Base-by-base conservation (phyloP, 73 alveolate genomes). In the Symbiodinium pilosum region DNA sequence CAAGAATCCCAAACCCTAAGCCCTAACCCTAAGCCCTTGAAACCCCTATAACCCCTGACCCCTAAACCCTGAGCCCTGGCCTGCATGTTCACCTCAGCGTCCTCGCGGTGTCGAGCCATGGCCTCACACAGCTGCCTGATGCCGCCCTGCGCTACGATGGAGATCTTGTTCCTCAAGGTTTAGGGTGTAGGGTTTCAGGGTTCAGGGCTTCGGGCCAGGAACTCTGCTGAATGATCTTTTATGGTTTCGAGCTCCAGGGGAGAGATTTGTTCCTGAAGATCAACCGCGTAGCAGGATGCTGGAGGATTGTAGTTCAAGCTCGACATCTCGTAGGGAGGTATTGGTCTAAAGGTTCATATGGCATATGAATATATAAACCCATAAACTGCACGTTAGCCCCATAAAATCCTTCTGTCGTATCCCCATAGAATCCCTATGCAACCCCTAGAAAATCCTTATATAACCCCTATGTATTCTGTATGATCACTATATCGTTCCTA, bases 61-160 rank as follows among this genome's bases (percentile, higher is more conserved):
- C 73, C 73, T 8, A 56, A 56, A 56, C 73, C 73, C 73, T 8
- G 21, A 5, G n/a, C 73, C 73, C 77, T 64, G 36, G 38, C 95
- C 73, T 88, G 95, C 95, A 68, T 88, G 69, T 88, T 88, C 38
- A 88, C 95, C 71, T 88, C 95, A 9, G 95, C 95, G 47, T 88
- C 81, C 0, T 73, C 64, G n/a, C 95, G 85, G 44, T 88, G 95
- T 24, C 95, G 41, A 4, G 95, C 95, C 95, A 88, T 88, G 4
- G 95, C 95, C 43, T 88, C 95, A 41, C 95, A 88, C 21, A 88
- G 86, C 71, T 88, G 95, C 14, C 95, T 85, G 64, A 88, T 42
- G 26, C 95, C 95, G 3, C 86, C 95, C 30, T 88, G 95, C 3
- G 95, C 95, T 18, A 88, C 95, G 86, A 88, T 88, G 85, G 95